Conservation (phyloP, 768 basidiomycete genomes). For the Suillus clintonianus region DNA sequence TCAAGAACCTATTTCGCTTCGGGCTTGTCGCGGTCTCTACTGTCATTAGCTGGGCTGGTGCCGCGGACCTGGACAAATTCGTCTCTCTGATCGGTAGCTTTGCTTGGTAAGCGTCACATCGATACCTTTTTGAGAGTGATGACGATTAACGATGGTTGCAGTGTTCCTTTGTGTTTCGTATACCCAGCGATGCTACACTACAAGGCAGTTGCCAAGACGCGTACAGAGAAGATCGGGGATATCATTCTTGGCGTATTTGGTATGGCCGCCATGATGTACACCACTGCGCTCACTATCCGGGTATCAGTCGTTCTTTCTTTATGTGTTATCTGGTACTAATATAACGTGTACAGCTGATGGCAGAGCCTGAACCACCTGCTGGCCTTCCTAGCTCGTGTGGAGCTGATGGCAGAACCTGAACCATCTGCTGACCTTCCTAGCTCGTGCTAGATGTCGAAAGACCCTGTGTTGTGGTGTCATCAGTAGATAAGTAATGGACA, state of each 20-base stretch:
- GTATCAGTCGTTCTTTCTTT: slow-evolving; percentile 39
- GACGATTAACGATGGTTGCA: slow-evolving; percentile 31
- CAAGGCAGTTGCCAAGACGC: slow-evolving; percentile 78
- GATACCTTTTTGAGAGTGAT: slow-evolving; percentile 1
- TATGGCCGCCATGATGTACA: slow-evolving; percentile 68
- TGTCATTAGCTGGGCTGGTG: slow-evolving; percentile 79
- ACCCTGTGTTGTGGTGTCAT: neutral
- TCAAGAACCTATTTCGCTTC: slow-evolving; percentile 90
- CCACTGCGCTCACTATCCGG: slow-evolving; percentile 75
- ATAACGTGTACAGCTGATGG: slow-evolving; percentile 52
- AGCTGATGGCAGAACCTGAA: slow-evolving; percentile 65
- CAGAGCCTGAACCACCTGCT: slow-evolving; percentile 45
- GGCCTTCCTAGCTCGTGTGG: slow-evolving; percentile 38
- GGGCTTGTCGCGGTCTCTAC: slow-evolving; percentile 77
- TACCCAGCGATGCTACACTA: slow-evolving; percentile 95
- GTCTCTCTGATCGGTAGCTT: slow-evolving; percentile 92
- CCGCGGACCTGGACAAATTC: slow-evolving; percentile 92
- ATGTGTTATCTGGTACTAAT: slow-evolving; percentile 13
- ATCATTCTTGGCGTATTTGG: slow-evolving; percentile 79
- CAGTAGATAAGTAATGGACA: neutral
- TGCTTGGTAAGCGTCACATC: slow-evolving; percentile 70
- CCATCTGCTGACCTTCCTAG: slow-evolving; percentile 41
- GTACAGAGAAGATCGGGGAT: slow-evolving; percentile 65
- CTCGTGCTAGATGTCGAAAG: slow-evolving; percentile 21
- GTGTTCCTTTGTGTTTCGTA: slow-evolving; percentile 91